Base-by-base conservation (phyloP, 1,284 basidiomycete species). In the Apiotrichum gracile region DNA sequence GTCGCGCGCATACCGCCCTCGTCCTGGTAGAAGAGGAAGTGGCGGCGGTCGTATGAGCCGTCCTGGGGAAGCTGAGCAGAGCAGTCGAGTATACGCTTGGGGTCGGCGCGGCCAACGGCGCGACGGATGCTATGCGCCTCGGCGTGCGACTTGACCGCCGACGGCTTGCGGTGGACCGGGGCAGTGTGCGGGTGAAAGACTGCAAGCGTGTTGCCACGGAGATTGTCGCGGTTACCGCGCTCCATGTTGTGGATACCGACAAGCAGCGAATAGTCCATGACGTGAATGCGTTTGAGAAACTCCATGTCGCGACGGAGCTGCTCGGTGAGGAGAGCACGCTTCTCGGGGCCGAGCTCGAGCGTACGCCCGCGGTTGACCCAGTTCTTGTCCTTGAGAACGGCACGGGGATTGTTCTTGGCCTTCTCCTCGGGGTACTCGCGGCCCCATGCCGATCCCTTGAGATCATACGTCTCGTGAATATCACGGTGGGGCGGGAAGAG, bases 401-500 rank as follows among this genome's bases (percentile, higher is more conserved):
- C 92, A 27, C 87, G 81, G 0, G 88, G 85, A 58, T 94, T 97
- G 68, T 81, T 73, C 53, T 78, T 77, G 2, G 85, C 86, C 73
- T 86, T 88, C 45, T 89, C 89, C 71, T 94, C 92, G 0, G 91
- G 82, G 61, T 91, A 94, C 72, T 87, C 82, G 26, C 94, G 80
- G 0, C 93, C 92, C 3, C 92, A 85, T 0, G 92, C 91, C 39
- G 88, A 91, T 0, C 94, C 94, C 71, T 98, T 98, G 61, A 98
- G 80, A 73, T 98, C 94, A 72, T 89, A 98, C 31, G 93, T 96
- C 78, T 97, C 94, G 76, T 98, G 94, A 44, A 98, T 83, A 73
- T 98, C 96, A 63, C 91, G 85, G 77, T 97, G 94, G 0, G 94
- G 88, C 0, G 94, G 94, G 78, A 98, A 97, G 41, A 98, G 81